phyloP scores from a whole-genome alignment of 352 stramenopile genomes.

The Phytophthora pluvialis region DNA sequence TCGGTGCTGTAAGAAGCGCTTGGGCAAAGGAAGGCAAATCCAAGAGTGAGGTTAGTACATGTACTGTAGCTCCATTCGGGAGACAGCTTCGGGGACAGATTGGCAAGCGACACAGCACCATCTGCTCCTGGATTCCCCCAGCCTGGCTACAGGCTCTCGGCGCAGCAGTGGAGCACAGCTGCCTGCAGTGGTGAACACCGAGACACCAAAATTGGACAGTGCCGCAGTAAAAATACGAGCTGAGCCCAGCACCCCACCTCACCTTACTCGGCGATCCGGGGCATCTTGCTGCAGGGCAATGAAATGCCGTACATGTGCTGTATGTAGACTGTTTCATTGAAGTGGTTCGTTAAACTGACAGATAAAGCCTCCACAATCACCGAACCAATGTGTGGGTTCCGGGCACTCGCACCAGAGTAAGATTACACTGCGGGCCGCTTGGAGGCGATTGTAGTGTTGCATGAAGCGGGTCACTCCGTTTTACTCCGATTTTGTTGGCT shows the following conservation, averaged over 20 bases:
- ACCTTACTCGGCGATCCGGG: background rate
- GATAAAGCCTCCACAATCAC: too few relatives aligned
- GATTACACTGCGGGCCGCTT: background rate
- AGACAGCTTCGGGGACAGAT: constrained; percentile 18
- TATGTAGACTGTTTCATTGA: background rate
- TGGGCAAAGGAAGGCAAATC: constrained; percentile 39
- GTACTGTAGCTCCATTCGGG: constrained; percentile 7
- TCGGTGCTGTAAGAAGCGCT: constrained; percentile 8
- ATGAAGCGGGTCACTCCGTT: background rate
- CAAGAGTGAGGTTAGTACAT: constrained; percentile 24
- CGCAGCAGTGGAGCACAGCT: constrained; percentile 22
- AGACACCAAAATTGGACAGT: constrained; percentile 38
- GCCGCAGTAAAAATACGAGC: constrained; percentile 29
- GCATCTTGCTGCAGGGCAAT: background rate
- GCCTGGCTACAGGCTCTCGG: constrained; percentile 40
- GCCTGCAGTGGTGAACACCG: constrained; percentile 19
- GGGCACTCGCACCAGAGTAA: constrained; percentile 3
- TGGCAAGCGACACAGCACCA: constrained; percentile 21
- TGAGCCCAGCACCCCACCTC: constrained; percentile 10
- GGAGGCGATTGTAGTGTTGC: constrained; percentile 17
- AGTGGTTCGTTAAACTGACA: background rate
- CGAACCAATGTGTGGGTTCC: background rate
- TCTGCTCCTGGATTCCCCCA: constrained; percentile 22
- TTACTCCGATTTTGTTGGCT: background rate
- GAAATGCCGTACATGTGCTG: background rate